Conservation (phyloP, 371 early-diverging fungal species). For the Mucor plumbeus region DNA sequence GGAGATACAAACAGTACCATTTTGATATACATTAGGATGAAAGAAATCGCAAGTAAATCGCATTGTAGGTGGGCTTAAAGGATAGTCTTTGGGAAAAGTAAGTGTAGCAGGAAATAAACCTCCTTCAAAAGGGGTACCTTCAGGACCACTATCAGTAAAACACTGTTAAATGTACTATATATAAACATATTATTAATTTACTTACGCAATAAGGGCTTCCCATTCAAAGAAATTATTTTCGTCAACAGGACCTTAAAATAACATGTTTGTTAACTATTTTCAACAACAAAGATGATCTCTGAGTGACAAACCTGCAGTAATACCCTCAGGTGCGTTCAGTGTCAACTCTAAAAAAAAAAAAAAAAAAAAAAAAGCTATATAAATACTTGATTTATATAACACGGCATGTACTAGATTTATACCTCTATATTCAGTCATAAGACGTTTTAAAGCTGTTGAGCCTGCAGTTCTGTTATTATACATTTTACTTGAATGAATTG, state of each 20-base stretch:
- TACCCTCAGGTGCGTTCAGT: constrained; percentile 94
- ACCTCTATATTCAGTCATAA: constrained; percentile 98
- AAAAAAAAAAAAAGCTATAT: too few relatives aligned
- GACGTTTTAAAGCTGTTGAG: constrained; percentile 88
- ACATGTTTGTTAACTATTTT: background rate
- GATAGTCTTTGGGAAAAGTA: constrained; percentile 93
- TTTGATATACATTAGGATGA: constrained; percentile 96
- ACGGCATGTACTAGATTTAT: background rate
- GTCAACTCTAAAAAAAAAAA: constrained; percentile 78
- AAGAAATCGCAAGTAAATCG: constrained; percentile 91
- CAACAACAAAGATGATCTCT: background rate
- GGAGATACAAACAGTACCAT: constrained; percentile 99
- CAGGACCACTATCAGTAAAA: constrained; percentile 76
- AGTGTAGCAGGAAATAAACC: constrained; percentile 86
- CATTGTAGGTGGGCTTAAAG: constrained; percentile 93
- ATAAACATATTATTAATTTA: background rate
- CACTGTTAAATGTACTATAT: constrained; percentile 9
- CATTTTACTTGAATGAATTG: constrained; percentile 26
- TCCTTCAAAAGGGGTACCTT: constrained; percentile 93
- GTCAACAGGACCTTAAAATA: constrained; percentile 72
- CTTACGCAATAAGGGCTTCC: constrained; percentile 95
- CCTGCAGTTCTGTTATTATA: constrained; percentile 51
- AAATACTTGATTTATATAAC: background rate
- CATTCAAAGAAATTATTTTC: constrained; percentile 96
- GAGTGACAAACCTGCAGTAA: constrained; percentile 79